Conservation (phyloP, 2,329 filamentous ascomycete species). For the Cryphonectria nitschkei region DNA sequence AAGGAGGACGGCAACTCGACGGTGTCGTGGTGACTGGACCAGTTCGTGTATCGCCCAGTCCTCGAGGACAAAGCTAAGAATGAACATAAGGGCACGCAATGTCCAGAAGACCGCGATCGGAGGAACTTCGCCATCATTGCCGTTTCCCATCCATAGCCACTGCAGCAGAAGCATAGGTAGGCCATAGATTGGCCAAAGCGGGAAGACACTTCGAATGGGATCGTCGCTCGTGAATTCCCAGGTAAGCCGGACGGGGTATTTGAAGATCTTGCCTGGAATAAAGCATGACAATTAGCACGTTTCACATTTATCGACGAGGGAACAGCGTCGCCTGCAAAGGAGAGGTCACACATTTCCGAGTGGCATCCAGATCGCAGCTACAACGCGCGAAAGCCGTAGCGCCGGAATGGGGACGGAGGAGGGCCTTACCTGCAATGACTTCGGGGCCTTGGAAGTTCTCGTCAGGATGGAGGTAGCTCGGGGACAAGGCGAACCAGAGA, state of each 20-base stretch:
- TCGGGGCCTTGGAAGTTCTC: conserved; percentile 99
- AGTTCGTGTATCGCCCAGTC: conserved; percentile 97
- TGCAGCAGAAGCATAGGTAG: conserved; percentile 90
- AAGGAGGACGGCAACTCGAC: conserved; percentile 76
- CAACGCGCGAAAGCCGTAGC: background rate
- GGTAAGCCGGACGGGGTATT: conserved; percentile 84
- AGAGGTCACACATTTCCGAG: background rate
- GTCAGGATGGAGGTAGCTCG: conserved; percentile 97
- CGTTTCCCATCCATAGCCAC: conserved; percentile 89
- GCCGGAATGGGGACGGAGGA: background rate
- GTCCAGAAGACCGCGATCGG: conserved; percentile 91
- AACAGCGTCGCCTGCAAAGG: background rate
- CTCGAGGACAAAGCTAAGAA: conserved; percentile 92
- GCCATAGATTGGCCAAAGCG: conserved; percentile 93
- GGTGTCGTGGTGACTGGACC: conserved; percentile 72
- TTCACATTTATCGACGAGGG: background rate
- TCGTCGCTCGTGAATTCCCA: conserved; percentile 93
- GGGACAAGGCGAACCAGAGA: conserved; percentile 90
- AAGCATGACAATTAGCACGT: conserved; percentile 16
- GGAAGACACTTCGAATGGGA: conserved; percentile 94
- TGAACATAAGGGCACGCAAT: conserved; percentile 87
- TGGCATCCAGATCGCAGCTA: background rate
- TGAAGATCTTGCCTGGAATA: conserved; percentile 80
- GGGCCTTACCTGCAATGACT: conserved; percentile 82
- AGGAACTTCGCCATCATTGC: conserved; percentile 73